Evolutionary conservation across 2,329 filamentous ascomycete genomes (phyloP).

Genomic region (Xylaria digitata): DNA sequence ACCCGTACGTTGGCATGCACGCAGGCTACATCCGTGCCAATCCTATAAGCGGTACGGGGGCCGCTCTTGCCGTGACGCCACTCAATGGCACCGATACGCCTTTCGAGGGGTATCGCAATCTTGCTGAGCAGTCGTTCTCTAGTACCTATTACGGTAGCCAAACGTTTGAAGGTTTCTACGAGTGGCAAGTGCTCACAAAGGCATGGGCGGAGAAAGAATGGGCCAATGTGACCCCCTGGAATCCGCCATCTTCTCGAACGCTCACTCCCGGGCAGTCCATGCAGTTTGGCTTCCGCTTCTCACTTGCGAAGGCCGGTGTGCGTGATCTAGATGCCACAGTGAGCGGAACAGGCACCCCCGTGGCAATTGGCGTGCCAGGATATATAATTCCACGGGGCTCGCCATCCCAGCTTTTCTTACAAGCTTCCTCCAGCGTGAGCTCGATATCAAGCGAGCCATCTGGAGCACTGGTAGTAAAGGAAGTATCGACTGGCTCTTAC

Average conservation of each 20-base stretch:
- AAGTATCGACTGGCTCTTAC: slow-evolving; percentile 52
- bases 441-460: slow-evolving; percentile 55
- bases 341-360: slow-evolving; percentile 56
- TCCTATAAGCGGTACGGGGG: slow-evolving; percentile 63
- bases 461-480: slow-evolving; percentile 52
- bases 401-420: slow-evolving; percentile 59
- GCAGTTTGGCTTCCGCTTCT: slow-evolving; percentile 64
- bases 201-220: slow-evolving; percentile 69
- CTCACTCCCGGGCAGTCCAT: slow-evolving; percentile 59
- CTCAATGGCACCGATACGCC: slow-evolving; percentile 58
- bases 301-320: slow-evolving; percentile 57
- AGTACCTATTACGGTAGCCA: slow-evolving; percentile 62
- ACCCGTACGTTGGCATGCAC: slow-evolving; percentile 70
- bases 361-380: slow-evolving; percentile 65
- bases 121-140: slow-evolving; percentile 58
- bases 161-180: slow-evolving; percentile 70
- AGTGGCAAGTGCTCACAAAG: slow-evolving; percentile 66
- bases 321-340: slow-evolving; percentile 61
- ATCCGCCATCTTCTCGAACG: slow-evolving; percentile 59
- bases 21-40: slow-evolving; percentile 67
- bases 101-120: slow-evolving; percentile 66
- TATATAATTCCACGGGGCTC: slow-evolving; percentile 64
- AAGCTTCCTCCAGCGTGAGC: slow-evolving; percentile 54
- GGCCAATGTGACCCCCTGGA: slow-evolving; percentile 64
- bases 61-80: slow-evolving; percentile 66